Evolutionary conservation across 2,329 filamentous ascomycete species (phyloP).

Genomic region (Sporothrix brasiliensis): DNA sequence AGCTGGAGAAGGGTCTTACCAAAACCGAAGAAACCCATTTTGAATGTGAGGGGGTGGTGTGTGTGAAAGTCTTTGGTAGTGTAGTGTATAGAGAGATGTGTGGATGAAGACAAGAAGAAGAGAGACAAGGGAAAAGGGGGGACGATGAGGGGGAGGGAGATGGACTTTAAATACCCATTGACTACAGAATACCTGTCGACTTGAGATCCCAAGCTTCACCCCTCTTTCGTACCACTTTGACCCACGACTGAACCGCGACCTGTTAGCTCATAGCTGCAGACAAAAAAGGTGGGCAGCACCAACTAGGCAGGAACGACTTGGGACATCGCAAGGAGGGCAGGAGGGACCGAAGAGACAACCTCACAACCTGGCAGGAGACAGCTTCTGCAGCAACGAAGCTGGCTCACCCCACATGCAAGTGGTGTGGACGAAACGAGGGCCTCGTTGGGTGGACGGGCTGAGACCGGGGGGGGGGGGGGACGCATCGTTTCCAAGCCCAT

Average conservation of each 20-base stretch:
- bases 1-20: slow-evolving; percentile 27
- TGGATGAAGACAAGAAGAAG: slow-evolving; percentile 16
- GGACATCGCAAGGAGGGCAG: not conserved
- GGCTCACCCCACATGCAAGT: slow-evolving; percentile 17
- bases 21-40: slow-evolving; percentile 36
- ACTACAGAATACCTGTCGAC: not conserved
- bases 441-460: slow-evolving; percentile 5
- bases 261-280: slow-evolving; percentile 8
- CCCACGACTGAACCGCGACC: not conserved
- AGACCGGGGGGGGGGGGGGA: not conserved
- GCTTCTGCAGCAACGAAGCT: slow-evolving; percentile 3
- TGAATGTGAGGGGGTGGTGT: slow-evolving; percentile 22
- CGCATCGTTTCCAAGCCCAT: slow-evolving; percentile 22
- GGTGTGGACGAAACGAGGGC: not conserved
- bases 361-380: not conserved
- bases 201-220: not conserved
- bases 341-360: not conserved
- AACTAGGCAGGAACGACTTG: slow-evolving; percentile 24
- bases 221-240: not conserved
- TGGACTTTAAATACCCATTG: slow-evolving; percentile 33
- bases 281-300: not conserved
- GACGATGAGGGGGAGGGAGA: slow-evolving; percentile 21
- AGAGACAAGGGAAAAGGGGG: not conserved
- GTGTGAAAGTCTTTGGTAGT: not conserved
- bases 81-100: slow-evolving; percentile 7